Base-by-base conservation (phyloP, 75 land plant genomes). In the Gnetum montanum region DNA sequence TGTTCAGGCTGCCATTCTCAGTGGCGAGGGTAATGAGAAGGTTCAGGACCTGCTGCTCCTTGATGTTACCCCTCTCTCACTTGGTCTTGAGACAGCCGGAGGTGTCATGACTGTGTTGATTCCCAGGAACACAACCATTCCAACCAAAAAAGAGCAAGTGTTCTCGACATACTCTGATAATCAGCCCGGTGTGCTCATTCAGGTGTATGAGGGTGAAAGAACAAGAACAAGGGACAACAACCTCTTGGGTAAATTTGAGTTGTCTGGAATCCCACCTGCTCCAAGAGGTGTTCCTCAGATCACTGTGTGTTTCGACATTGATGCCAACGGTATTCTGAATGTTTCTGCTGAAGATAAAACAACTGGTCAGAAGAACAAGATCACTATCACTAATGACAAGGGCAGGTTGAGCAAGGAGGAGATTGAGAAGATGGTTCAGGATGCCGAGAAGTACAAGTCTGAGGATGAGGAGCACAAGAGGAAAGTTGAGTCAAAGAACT, bases 1-100 rank as follows among this genome's bases (percentile, higher is more conserved):
- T 1, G 70, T 70, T 15, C 72, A 70, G 36, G 72, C 72, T n/a
- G 72, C 72, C 3, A 66, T 56, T 27, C 31, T 73, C 35, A 72
- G 71, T 34, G 75, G 75, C 0, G 73, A 74, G 25, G 86, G 86
- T 12, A n/a, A n/a, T n/a, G 73, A 70, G 62, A 70, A 70, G 56
- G 73, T 70, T 43, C 73, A 70, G 29, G 73, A 70, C 20, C 57
- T 70, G 27, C 43, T 70, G 24, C 69, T 70, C 26, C 72, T 69
- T 12, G 58, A 40, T 54, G 72, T 72, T 27, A 72, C 72, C 30
- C 75, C 75, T 20, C 57, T 72, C 27, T 61, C 65, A 11, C 64
- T 68, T 38, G 75, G 75, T 5, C 57, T 72, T 54, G 75, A 72
- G 53, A 72, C 75, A 3, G 75, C 75, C 5, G 75, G 75, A 13